A percentile compares a stretch with the other conserved stretches of the same genome.
Conservation (phyloP, 805 yeast species). For the Candida awuae region DNA sequence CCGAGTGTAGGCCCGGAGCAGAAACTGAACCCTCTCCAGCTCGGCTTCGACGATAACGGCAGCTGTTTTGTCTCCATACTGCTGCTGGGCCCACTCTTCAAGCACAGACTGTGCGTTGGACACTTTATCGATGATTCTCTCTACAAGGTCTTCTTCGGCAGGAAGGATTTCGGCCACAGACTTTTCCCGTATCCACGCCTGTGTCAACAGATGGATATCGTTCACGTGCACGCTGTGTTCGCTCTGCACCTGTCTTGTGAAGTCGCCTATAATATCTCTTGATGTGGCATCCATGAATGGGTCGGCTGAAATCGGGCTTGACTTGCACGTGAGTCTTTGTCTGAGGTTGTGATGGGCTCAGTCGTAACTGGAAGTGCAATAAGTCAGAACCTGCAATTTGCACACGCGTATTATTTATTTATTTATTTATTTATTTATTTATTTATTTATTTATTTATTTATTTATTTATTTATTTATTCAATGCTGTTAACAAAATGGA, state of each 20-base stretch:
- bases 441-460: no score
- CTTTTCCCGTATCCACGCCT: not conserved
- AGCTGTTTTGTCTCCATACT: slow-evolving; percentile 67
- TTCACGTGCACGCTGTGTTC: not conserved
- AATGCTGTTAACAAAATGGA: no score
- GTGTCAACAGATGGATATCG: not conserved
- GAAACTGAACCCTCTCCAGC: slow-evolving; percentile 74
- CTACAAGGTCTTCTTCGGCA: not conserved
- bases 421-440: no score
- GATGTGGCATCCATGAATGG: not conserved
- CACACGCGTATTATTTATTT: no score
- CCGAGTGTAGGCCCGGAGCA: slow-evolving; percentile 74
- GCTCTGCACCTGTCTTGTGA: not conserved
- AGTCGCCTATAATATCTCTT: not conserved
- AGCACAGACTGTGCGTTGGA: slow-evolving; percentile 20
- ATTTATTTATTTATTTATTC: no score
- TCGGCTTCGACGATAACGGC: slow-evolving; percentile 86
- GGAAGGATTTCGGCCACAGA: not conserved
- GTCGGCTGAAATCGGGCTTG: no score
- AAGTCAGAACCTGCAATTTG: no score
- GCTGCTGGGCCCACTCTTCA: slow-evolving; percentile 57
- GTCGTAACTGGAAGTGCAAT: no score
- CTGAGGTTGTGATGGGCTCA: no score
- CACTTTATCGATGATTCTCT: not conserved
- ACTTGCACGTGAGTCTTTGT: no score